Base-by-base conservation (phyloP, 352 stramenopile genomes). In the Pythium utonaiense region DNA sequence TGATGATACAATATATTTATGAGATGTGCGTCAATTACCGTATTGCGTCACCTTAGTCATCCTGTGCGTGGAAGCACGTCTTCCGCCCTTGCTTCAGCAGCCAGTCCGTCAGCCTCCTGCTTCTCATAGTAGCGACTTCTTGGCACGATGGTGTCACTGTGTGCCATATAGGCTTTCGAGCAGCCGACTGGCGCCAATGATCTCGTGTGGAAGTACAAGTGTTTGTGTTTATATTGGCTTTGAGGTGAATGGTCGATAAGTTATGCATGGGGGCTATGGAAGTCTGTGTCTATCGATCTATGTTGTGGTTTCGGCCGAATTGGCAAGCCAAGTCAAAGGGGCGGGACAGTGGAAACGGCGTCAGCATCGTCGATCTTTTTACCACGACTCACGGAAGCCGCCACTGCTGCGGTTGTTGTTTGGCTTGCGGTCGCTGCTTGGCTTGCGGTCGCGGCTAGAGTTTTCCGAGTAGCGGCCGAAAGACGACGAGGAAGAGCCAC, bases 391-490 rank as follows among this genome's bases (percentile, higher is more conserved):
- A 24, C 62, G 55, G 50, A 69, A 69, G 31, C 60, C 68, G 28
- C 62, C 69, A 42, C 62, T 60, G 44, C 55, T 73, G 34, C 60
- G 69, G 21, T 59, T 64, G 34, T 62, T 47, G 40, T 70, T 71
- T 31, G 42, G 33, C 17, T 60, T 60, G 45, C 61, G 34, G 38
- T 45, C 38, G n/a, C 38, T 16, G 53, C 25, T 41, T 31, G 42
- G 33, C 17, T 60, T 60, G 45, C 61, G 34, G 38, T 45, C 38
- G n/a, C 38, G 24, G 53, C 25, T 41, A 22, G 48, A 54, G 41
- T 27, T 22, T 22, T 58, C 53, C 36, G 61, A 59, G 36, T 78
- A 64, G 57, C 70, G 70, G 25, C 70, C 70, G 49, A 78, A 78
- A 40, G 45, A 50, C 12, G 60, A 57, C 40, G 64, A 64, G 50